These are phyloP conservation scores for Candida endomychidarum DNA, from an alignment of 805 yeast species.

Conservation along the genomic window DNA sequence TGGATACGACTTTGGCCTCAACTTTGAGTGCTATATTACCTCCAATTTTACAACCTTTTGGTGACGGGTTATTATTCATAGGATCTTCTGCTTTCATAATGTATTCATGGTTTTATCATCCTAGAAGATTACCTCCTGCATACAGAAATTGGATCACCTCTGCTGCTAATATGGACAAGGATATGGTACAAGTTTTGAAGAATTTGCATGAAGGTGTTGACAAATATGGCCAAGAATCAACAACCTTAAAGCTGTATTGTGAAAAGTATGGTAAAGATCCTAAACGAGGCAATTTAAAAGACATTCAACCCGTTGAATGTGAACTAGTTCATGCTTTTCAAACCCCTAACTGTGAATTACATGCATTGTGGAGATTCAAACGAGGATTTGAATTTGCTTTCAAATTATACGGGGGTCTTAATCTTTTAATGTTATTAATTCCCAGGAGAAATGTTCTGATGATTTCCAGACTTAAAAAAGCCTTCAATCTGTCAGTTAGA, in stretches of 20 bases:
- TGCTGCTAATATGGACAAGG: conserved; percentile 49
- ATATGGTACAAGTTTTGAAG: conserved; percentile 32
- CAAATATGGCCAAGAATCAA: conserved; percentile 37
- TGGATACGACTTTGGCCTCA: conserved; percentile 32
- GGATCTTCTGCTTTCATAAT: conserved; percentile 32
- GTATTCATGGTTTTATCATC: conserved; percentile 40
- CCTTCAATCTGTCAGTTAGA: conserved; percentile 29
- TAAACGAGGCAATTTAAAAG: conserved; percentile 22
- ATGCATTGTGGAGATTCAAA: conserved; percentile 45
- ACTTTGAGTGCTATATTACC: conserved; percentile 24
- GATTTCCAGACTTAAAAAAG: conserved; percentile 19
- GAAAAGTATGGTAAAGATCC: conserved; percentile 33
- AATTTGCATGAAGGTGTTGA: conserved; percentile 29
- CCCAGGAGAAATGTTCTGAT: conserved; percentile 20
- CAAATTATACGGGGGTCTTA: conserved; percentile 42
- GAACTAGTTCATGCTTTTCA: conserved; percentile 40
- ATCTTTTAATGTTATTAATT: conserved; percentile 29
- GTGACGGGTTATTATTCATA: conserved; percentile 31
- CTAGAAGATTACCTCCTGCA: conserved; percentile 41
- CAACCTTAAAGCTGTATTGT: conserved; percentile 32
- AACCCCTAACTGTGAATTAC: conserved; percentile 42
- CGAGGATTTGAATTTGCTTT: conserved; percentile 44
- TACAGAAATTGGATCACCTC: conserved; percentile 49
- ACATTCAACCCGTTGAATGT: conserved; percentile 38
- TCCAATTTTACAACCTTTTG: conserved; percentile 14